Evolutionary conservation across 2,329 filamentous ascomycete species (phyloP), one percentile per base, ranked within the genome.

Genomic region (Ophiocordyceps polyrhachis-furcata): DNA sequence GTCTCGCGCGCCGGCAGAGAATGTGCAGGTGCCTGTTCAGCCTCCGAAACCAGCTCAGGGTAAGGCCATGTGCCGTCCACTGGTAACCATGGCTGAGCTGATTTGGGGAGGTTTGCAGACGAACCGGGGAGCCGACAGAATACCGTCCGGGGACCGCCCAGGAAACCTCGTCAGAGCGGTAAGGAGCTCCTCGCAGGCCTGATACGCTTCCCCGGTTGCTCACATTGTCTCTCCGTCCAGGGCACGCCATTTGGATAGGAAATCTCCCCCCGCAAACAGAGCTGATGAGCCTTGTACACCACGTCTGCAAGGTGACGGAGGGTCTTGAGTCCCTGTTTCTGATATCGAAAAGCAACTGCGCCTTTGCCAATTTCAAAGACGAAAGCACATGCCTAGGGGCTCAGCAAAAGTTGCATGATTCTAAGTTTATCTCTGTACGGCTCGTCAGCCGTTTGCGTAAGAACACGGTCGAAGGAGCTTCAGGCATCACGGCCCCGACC

Each of bases 261-360:
- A 96, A 96, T 57, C 68, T 96, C 0, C 88, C 89, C 4, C 83
- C 85, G 0, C 82, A 85, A 43, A 83, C 87, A 1, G 80, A 80
- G 38, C 70, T 96, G 13, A 79, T 86, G 62, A 82, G 75, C 47
- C 66, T 96, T n/a, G 93, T 95, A 44, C 78, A 91, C 48, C 84
- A 95, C 58, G 91, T 95, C 47, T 93, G 84, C 49, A 77, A 76
- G 49, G 81, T 88, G 51, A 80, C 85, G 0, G 73, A 71, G 0
- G 74, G 87, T 1, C 76, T 96, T 20, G 83, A 94, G 58, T 94
- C 87, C 42, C 67, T 96, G 0, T 95, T 96, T 52, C 66, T 96
- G 32, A 96, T 96, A 38, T 89, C 88, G 0, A 95, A 95, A 60
- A 95, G 88, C 59, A 95, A 95, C 57, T 96, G 89, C 56, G 89